These are phyloP conservation scores for Amaranthus cruentus DNA, from an alignment of 148 eudicot genomes.

Conservation along the genomic window DNA sequence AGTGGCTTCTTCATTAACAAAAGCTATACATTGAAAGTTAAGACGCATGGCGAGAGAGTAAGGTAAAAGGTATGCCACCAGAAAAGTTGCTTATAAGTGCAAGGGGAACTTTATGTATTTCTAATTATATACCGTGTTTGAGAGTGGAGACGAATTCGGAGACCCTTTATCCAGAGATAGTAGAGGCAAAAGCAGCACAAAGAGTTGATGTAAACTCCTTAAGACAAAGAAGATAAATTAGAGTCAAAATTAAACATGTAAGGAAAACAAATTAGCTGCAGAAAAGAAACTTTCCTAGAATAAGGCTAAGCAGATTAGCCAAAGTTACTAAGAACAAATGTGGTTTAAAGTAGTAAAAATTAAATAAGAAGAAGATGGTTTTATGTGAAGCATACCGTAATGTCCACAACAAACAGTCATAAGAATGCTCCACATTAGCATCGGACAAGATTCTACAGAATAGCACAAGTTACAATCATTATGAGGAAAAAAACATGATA, in stretches of 20 bases:
- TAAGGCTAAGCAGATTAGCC: not conserved
- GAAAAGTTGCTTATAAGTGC: not conserved
- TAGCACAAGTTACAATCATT: slow-evolving; percentile 15
- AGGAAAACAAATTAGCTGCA: not conserved
- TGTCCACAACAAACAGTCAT: slow-evolving; percentile 86
- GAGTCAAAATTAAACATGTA: not conserved
- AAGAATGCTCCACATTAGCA: slow-evolving; percentile 64
- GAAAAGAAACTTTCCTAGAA: not conserved
- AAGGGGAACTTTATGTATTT: not conserved
- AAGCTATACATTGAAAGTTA: not conserved
- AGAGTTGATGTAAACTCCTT: slow-evolving; percentile 82
- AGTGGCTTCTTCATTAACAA: not conserved
- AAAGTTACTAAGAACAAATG: not conserved
- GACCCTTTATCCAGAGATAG: slow-evolving; percentile 26
- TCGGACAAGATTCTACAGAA: slow-evolving; percentile 60
- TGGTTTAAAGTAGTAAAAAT: not conserved
- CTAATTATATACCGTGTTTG: slow-evolving; percentile 45
- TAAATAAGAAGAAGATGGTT: slow-evolving; percentile 1
- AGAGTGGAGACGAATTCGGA: slow-evolving; percentile 34
- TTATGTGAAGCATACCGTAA: slow-evolving; percentile 51
- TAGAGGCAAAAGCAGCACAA: slow-evolving; percentile 42
- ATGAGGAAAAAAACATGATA: too few relatives aligned
- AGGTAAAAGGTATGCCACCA: not conserved
- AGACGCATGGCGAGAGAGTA: not conserved
- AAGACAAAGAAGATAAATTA: slow-evolving; percentile 16